Evolutionary conservation across 495 filamentous ascomycete species (phyloP), one percentile per base, ranked within the genome.

Genomic region (Aspergillus incahuasiensis): DNA sequence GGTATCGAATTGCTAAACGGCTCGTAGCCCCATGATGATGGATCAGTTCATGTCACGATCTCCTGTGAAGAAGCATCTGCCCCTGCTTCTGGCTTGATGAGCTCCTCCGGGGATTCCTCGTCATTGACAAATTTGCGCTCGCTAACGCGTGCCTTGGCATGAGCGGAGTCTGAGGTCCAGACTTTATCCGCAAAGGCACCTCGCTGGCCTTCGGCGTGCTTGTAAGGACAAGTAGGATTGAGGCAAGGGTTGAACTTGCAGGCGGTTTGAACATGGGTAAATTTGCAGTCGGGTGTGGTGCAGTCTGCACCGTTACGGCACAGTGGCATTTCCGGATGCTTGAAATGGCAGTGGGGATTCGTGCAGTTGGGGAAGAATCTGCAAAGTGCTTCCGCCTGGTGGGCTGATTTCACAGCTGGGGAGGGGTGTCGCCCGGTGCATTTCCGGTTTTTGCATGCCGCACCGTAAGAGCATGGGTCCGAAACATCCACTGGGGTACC

Each of bases 291-390:
- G 34, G 86, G 80, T 22, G 83, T 83, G 18, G 82, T 84, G 76
- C 94, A 99, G 70, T 95, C 91, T 32, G 89, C 89, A 19, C 95
- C 95, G 64, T 97, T 97, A 46, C 91, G 85, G 73, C 94, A 98
- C 39, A 90, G 83, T 12, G 88, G 85, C 70, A 90, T 89, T 48
- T 68, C 72, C 15, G 87, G 86, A 58, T 99, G 94, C 67, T 85
- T 85, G 76, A 95, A 99, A 9, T 88, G 82, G 66, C 94, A 99
- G 54, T 79, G 72, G 7, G 86, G 79, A 66, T 95, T 96, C 38
- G 88, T 86, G 77, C 94, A 99, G 74, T 97, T 88, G 39, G 94
- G 91, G 69, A 84, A 96, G 79, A 92, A 99, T 63, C 85, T 88
- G 85, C 94, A 99, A 63, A 96, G 86, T 66, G 86, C 81, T 66